phyloP scores from a whole-genome alignment of 2,329 filamentous ascomycete genomes.

The Arthroderma sp. region DNA sequence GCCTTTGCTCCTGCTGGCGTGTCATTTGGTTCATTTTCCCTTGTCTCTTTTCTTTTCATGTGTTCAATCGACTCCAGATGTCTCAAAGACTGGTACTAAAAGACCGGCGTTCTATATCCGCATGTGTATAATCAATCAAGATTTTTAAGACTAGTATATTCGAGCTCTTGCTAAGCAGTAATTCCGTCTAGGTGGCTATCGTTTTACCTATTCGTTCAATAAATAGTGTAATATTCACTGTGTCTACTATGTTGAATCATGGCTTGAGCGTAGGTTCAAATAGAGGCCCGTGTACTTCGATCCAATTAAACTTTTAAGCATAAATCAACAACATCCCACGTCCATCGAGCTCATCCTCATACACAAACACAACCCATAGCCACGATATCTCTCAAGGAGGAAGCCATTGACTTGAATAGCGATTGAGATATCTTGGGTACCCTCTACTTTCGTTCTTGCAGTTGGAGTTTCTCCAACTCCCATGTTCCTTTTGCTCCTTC shows the following conservation, averaged over 20 bases:
- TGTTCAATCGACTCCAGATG: not conserved
- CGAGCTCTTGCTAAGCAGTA: not conserved
- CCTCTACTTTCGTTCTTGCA: not conserved
- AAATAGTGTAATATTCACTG: too few species aligned
- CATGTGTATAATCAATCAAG: not conserved
- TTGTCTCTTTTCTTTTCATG: not conserved
- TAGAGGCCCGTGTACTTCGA: not conserved
- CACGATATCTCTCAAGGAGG: not conserved
- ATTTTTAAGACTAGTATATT: not conserved
- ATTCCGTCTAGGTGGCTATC: not conserved
- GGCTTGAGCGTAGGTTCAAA: not conserved
- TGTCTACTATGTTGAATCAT: too few species aligned
- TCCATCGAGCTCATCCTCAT: not conserved
- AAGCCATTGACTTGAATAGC: not conserved
- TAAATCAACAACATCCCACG: not conserved
- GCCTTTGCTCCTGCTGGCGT: not conserved
- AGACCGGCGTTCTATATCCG: slow-evolving; percentile 2
- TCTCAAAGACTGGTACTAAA: not conserved
- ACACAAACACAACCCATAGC: not conserved
- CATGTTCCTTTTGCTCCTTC: not conserved
- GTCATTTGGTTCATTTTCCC: not conserved
- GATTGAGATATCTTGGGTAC: not conserved
- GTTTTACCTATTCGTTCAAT: not conserved
- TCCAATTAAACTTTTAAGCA: not conserved
- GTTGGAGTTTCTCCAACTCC: not conserved